Percentiles rank a stretch among this genome's conserved stretches.
phyloP scores from a whole-genome alignment of 148 eudicot genomes.

The Chenopodium berlandieri region DNA sequence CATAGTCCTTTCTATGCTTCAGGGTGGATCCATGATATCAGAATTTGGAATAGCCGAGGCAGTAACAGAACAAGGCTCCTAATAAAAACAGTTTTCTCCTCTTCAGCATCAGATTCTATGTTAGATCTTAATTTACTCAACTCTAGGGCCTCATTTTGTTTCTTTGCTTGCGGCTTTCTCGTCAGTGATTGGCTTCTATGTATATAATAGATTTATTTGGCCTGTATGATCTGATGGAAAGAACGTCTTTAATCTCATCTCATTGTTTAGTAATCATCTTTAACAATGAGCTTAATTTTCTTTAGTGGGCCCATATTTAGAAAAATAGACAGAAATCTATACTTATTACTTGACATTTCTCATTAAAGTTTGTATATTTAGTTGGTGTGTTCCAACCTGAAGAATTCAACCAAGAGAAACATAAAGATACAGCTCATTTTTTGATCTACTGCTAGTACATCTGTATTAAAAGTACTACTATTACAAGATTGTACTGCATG shows the following conservation, averaged over 20 bases:
- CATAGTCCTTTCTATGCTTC: slow-evolving; percentile 8
- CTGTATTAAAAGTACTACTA: neutral
- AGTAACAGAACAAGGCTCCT: neutral
- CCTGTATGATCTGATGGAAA: slow-evolving; percentile 30
- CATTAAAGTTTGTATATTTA: neutral
- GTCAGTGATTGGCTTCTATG: slow-evolving; percentile 36
- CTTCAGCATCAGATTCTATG: neutral
- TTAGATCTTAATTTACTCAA: neutral
- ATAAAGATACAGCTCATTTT: neutral
- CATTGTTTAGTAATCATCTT: neutral
- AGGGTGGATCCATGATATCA: slow-evolving; percentile 8
- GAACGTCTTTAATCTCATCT: neutral
- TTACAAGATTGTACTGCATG: slow-evolving; percentile 10
- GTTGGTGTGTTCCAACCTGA: neutral
- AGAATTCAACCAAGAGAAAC: neutral
- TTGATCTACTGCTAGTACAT: neutral
- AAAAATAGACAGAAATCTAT: neutral
- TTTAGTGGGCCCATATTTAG: neutral
- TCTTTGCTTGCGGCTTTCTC: slow-evolving; percentile 2
- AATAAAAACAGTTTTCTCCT: neutral
- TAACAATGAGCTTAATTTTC: neutral
- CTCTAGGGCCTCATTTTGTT: neutral
- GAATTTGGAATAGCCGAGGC: neutral
- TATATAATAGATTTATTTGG: slow-evolving; percentile 26
- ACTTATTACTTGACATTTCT: neutral